Base-by-base conservation (phyloP, 192 early-diverging fungal species). In the Oehlia diaphana region DNA sequence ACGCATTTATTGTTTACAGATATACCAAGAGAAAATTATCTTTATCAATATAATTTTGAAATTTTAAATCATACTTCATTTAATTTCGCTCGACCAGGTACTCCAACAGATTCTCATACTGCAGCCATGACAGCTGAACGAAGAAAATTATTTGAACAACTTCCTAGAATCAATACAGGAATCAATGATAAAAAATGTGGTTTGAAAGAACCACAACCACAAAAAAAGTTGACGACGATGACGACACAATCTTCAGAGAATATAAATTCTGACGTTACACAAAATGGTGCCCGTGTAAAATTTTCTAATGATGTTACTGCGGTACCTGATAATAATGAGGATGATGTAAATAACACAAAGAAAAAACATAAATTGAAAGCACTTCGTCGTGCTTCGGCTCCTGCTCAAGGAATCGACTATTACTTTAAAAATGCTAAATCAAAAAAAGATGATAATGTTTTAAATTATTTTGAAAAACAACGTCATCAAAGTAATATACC, bases 51-150 rank as follows among this genome's bases (percentile, higher is more conserved):
- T 37, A 47, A 78, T 69, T 78, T 68, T n/a, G 77, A 78, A 47
- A 35, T 78, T 35, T 58, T 78, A 78, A 78, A 78, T 67, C 50
- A n/a, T 33, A 62, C 76, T 77, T 77, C 76, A 33, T 23, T 77
- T n/a, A 77, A 65, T 23, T 78, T 78, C 31, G 77, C 77, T 78
- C 47, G 77, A 47, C 77, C 77, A 5, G 33, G 68, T 28, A 63
- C 65, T 1, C 14, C 64, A n/a, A 44, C 23, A 13, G 4, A 47
- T 53, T 78, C 77, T 21, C 65, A 69, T 69, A 78, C 77, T 19
- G 64, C 77, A 8, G 65, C 64, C 12, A 78, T 28, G 26, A 69
- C 65, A 3, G 42, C 49, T 6, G 44, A 19, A 37, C n/a, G 64
- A 69, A 68, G 35, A 78, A 50, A 65, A 37, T 26, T 69, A 35